Evolutionary conservation across 2,329 filamentous ascomycete genomes (phyloP).

Genomic region (Aspergillus eucalypticola): DNA sequence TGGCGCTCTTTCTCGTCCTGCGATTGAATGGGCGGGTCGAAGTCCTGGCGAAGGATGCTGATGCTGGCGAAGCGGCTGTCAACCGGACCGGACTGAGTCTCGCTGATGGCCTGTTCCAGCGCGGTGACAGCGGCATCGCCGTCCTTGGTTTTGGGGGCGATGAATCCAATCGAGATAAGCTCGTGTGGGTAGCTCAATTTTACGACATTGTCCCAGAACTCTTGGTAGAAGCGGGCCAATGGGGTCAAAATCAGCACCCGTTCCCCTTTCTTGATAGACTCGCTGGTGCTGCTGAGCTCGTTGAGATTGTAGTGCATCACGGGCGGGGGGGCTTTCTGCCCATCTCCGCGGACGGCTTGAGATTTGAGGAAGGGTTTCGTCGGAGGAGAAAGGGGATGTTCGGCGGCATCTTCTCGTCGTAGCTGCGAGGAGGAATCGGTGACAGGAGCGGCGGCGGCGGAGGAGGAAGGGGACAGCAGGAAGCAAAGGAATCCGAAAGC

Average conservation of each 20-base stretch:
- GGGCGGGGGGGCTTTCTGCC: slow-evolving; percentile 67
- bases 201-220: slow-evolving; percentile 92
- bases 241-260: slow-evolving; percentile 89
- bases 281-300: slow-evolving; percentile 79
- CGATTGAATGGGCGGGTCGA: slow-evolving; percentile 75
- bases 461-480: slow-evolving; percentile 51
- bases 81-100: slow-evolving; percentile 80
- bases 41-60: slow-evolving; percentile 93
- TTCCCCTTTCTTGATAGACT: slow-evolving; percentile 77
- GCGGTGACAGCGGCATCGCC: slow-evolving; percentile 82
- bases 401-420: slow-evolving; percentile 60
- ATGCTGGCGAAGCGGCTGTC: slow-evolving; percentile 86
- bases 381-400: slow-evolving; percentile 71
- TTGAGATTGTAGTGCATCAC: slow-evolving; percentile 94
- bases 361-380: slow-evolving; percentile 73
- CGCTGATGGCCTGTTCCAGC: slow-evolving; percentile 79
- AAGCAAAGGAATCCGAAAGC: slow-evolving; percentile 67
- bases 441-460: slow-evolving; percentile 50
- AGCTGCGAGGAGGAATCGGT: slow-evolving; percentile 50
- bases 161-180: slow-evolving; percentile 92
- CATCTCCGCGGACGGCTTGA: slow-evolving; percentile 50
- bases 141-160: slow-evolving; percentile 89
- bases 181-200: slow-evolving; percentile 87
- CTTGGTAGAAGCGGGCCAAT: slow-evolving; percentile 87
- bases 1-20: slow-evolving; percentile 89